Base-by-base conservation (phyloP, 257 asterid species). In the Primulina eburnea region DNA sequence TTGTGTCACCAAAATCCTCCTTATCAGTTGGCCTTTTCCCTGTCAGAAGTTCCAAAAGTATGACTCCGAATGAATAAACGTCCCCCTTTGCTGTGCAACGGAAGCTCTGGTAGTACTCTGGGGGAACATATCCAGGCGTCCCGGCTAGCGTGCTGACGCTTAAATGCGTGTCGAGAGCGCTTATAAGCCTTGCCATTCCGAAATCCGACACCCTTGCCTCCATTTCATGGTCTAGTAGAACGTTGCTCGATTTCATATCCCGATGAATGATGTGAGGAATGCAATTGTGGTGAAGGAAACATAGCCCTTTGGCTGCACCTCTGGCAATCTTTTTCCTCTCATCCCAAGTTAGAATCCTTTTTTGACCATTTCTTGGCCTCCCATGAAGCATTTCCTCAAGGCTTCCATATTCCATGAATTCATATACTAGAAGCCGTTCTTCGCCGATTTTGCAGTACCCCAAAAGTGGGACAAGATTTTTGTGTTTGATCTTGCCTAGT, bases 231-330 rank as follows among this genome's bases (percentile, higher is more conserved):
- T 92, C 97, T 12, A 92, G 65, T 1, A 92, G 78, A 17, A 92
- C 98, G 35, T 92, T 92, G 78, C 98, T 92, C 5, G 98, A 92
- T 58, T 92, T 92, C 98, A 92, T 90, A 75, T 92, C 98, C 0
- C 98, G 85, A 75, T 92, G 98, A 29, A 92, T 92, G 21, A 92
- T 92, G 72, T 90, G 98, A 0, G 98, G 98, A 55, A 92, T 92
- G 88, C 98, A 92, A n/a, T 88, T 88, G 71, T 92, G 97, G 72
- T 92, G 98, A n/a, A 92, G 90, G 77, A 92, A 92, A 47, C 97
- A 92, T 2, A 92, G 89, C 8, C 98, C 98, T 69, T 88, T 92
- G 1, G 90, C 98, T 3, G 97, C 97, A 1, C 98, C 98, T 68
- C 98, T 70, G 4, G 90, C 98, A 9, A 92, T 88, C 72, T 87